Base-by-base conservation (phyloP, 176 grass and related monocot genomes). In the Triticum aestivum region DNA sequence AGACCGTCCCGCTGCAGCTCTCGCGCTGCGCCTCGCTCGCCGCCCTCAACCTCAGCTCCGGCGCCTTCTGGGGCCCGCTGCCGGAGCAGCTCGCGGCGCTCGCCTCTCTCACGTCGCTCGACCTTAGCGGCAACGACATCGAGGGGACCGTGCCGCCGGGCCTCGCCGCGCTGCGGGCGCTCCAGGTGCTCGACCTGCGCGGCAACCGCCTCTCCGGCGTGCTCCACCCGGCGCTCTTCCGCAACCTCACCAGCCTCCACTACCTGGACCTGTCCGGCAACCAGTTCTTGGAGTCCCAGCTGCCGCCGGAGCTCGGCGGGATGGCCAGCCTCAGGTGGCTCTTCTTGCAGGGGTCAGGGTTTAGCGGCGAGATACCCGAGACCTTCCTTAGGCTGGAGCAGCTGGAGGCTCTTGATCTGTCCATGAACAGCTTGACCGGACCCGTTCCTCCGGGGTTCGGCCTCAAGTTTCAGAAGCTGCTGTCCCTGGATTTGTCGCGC, bases 61-160 rank as follows among this genome's bases (percentile, higher is more conserved):
- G 9, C 33, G 39, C 27, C 38, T 67, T 94, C 56, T 97, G 92
- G 94, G 94, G 90, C 65, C 91, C 90, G 52, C 39, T 97, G 24
- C 94, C 94, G 2, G 88, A 94, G 72, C 94, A 97, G 79, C 71
- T 94, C 44, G 69, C 39, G 66, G 24, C 52, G 64, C 90, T 97
- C 38, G 9, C 90, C 39, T 62, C 76, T 0, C 86, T 97, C 38
- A 11, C 69, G 1, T 82, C 80, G 49, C 90, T 97, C 73, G 90
- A 97, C 89, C 94, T 97, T 61, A 92, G 90, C 86, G 66, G 92
- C 73, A 97, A 97, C 88, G 80, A 79, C 73, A 47, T 97, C 87
- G 88, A 91, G 29, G 94, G 90, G 0, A 81, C 79, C 72, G 70
- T 94, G 61, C 92, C 90, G 3, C 45, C 79, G 5, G 75, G 81